These are phyloP conservation scores for Heimioporus sp. DNA, from an alignment of 768 basidiomycete species.

Conservation along the genomic window DNA sequence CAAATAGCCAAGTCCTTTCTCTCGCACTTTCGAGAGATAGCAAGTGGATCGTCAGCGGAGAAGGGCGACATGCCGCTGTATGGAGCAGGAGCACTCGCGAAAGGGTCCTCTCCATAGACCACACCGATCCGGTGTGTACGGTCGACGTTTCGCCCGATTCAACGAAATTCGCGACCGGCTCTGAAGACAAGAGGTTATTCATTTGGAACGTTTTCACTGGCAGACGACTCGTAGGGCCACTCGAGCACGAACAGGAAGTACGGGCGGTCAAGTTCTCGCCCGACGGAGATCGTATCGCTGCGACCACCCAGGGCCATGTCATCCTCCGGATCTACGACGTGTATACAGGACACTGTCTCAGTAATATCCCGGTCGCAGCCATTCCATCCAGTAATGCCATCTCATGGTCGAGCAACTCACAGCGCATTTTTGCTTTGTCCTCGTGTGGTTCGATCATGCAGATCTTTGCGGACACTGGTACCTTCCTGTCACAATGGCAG, in stretches of 20 bases:
- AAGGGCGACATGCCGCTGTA: neutral
- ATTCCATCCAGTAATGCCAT: neutral
- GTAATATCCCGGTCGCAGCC: neutral
- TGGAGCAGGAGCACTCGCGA: neutral
- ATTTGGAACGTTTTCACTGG: slow-evolving; percentile 1
- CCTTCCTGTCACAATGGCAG: neutral
- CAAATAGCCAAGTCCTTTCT: neutral
- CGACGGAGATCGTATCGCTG: neutral
- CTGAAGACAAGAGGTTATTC: neutral
- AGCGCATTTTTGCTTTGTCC: neutral
- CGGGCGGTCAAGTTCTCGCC: slow-evolving; percentile 1
- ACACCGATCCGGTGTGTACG: neutral
- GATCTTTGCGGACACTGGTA: neutral
- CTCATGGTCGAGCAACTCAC: neutral
- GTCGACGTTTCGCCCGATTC: neutral
- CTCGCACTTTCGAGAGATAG: neutral
- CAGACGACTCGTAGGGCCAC: neutral
- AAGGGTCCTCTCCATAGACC: neutral
- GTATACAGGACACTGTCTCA: neutral
- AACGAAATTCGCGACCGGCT: neutral
- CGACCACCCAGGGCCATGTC: neutral
- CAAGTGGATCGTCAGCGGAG: neutral
- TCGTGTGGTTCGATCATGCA: neutral
- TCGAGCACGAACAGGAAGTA: neutral
- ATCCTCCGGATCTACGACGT: neutral